Evolutionary conservation across 1,284 basidiomycete genomes (phyloP).

Genomic region (Irpex rosettiformis): DNA sequence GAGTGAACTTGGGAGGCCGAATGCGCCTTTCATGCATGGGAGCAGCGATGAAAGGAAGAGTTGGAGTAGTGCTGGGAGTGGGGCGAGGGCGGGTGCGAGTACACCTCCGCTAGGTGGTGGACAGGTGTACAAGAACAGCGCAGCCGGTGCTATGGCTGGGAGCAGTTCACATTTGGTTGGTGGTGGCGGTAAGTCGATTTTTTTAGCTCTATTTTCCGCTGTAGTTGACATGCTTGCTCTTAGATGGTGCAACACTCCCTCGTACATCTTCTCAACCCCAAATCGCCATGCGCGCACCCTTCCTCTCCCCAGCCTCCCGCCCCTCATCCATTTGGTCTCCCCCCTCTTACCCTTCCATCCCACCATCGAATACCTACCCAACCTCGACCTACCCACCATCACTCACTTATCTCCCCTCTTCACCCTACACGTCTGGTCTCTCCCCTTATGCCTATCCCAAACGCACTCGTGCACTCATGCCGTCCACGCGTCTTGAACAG

Average conservation of each 20-base stretch:
- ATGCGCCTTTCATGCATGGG: slow-evolving; percentile 59
- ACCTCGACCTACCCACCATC: slow-evolving; percentile 30
- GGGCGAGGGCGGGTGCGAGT: slow-evolving; percentile 7
- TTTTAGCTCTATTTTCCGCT: background rate
- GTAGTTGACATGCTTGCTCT: slow-evolving; percentile 1
- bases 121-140: slow-evolving; percentile 42
- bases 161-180: slow-evolving; percentile 19
- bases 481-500: slow-evolving; percentile 42
- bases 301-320: slow-evolving; percentile 64
- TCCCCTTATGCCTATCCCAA: slow-evolving; percentile 13
- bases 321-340: slow-evolving; percentile 62
- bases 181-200: slow-evolving; percentile 18
- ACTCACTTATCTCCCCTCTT: slow-evolving; percentile 28
- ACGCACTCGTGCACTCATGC: slow-evolving; percentile 42
- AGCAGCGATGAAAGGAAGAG: slow-evolving; percentile 10
- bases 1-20: slow-evolving; percentile 35
- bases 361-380: slow-evolving; percentile 19
- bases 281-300: slow-evolving; percentile 60
- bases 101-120: slow-evolving; percentile 20
- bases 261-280: slow-evolving; percentile 32
- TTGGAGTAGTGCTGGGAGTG: slow-evolving; percentile 1
- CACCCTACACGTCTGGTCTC: slow-evolving; percentile 29
- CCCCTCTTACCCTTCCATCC: slow-evolving; percentile 35
- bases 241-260: slow-evolving; percentile 31
- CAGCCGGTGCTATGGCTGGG: slow-evolving; percentile 34